phyloP scores from a whole-genome alignment of 148 eudicot species.

The Vaccinium darrowii region DNA sequence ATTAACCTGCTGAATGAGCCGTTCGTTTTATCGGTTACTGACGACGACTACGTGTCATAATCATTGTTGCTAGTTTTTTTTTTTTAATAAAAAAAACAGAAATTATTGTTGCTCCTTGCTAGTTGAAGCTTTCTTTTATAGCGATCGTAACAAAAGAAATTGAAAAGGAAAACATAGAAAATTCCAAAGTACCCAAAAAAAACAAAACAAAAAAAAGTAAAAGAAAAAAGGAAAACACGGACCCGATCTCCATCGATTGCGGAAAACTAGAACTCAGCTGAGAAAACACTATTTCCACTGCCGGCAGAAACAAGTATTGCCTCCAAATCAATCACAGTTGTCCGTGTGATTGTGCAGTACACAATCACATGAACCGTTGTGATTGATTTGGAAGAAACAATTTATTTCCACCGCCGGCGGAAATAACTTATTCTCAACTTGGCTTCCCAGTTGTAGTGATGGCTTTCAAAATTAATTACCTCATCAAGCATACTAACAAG shows the following conservation, averaged over 20 bases:
- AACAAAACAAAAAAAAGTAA: too few species aligned
- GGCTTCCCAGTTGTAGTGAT: background rate
- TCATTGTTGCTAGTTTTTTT: background rate
- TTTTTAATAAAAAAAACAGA: background rate
- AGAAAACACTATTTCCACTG: too few species aligned
- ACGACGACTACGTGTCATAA: too few species aligned
- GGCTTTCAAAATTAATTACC: conserved; percentile 39
- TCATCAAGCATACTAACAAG: conserved; percentile 88
- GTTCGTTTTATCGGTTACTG: too few species aligned
- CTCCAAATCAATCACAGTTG: too few species aligned
- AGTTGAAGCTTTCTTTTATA: background rate
- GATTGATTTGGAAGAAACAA: too few species aligned
- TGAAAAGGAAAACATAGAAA: background rate
- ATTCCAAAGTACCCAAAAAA: too few species aligned
- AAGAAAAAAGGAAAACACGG: background rate
- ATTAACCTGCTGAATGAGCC: too few species aligned
- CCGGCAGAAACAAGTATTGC: too few species aligned
- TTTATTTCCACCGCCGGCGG: too few species aligned
- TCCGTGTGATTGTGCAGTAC: too few species aligned
- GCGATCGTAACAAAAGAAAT: background rate
- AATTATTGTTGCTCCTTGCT: background rate
- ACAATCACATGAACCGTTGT: too few species aligned
- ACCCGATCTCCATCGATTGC: background rate
- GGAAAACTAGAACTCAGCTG: background rate
- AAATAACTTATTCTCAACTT: background rate